Evolutionary conservation across 1,284 basidiomycete genomes (phyloP), one percentile per base, ranked within the genome.

Genomic region (Rhodotorula sp.): DNA sequence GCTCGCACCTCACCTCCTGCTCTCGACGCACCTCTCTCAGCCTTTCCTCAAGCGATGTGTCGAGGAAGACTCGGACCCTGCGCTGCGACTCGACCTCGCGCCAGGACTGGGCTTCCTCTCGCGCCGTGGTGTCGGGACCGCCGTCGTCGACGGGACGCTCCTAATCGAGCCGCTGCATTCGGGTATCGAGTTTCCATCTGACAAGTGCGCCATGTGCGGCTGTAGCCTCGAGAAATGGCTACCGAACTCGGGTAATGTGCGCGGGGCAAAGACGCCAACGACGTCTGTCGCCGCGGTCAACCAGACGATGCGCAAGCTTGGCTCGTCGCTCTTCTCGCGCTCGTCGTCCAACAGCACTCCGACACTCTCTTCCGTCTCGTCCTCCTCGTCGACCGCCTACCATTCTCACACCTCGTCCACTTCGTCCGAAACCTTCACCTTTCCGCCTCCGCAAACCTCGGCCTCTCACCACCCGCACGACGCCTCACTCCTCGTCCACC

Each of bases 51-150:
- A 90, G 24, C 86, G 95, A 46, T 82, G 94, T 29, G 81, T 90
- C 34, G 84, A 85, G 6, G 96, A 99, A 81, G 95, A 99, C 81
- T 91, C 94, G 27, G 96, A 99, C 74, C 92, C 95, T 0, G 92
- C 93, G 0, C 83, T 98, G 48, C 88, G 96, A 4, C 85, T 99
- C 32, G 94, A 98, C 78, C 82, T 92, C n/a, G 94, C 95, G 0
- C 92, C 94, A 0, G 92, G 93, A 20, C 84, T 99, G 36, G 94
- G 92, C 76, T 98, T 92, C 90, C 84, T 99, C 20, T 90, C 90
- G 15, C 86, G 95, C 29, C 87, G 94, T 39, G 88, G 88, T n/a
- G 90, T 97, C 19, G 84, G 90, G 10, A 82, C 87, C 13, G 94
- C 95, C 3, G 90, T 99, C 66, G 87, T 97, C 73, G 87, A 86